Conservation (phyloP, 2,329 filamentous ascomycete genomes). For the Sporothrix protearum region DNA sequence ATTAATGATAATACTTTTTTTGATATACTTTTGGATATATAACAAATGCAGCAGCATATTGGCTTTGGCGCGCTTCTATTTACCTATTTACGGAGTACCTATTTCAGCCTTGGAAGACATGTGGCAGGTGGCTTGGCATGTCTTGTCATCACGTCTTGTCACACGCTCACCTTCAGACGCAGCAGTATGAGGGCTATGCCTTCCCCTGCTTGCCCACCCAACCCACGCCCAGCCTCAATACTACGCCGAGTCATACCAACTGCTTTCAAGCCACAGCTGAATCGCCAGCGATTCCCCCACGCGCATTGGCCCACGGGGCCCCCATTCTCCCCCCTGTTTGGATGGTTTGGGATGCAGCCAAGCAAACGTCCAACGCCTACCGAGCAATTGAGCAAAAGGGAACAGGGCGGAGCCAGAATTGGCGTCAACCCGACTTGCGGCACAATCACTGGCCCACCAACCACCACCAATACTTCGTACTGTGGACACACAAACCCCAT, state of each 20-base stretch:
- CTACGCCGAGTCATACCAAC: neutral
- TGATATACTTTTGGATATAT: neutral
- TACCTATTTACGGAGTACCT: neutral
- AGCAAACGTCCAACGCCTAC: slow-evolving; percentile 1
- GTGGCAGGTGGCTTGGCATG: neutral
- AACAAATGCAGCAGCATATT: neutral
- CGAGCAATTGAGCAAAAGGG: neutral
- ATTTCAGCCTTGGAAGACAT: neutral
- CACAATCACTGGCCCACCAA: slow-evolving; percentile 1
- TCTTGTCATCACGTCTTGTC: neutral
- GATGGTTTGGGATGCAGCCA: neutral
- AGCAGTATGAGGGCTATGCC: neutral
- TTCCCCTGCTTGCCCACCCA: neutral
- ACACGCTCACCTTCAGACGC: neutral
- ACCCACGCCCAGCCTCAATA: neutral
- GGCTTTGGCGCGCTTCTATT: neutral
- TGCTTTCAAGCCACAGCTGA: slow-evolving; percentile 4
- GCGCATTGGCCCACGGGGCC: slow-evolving; percentile 14
- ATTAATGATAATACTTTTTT: neutral
- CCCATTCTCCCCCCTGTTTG: neutral
- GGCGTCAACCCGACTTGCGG: slow-evolving; percentile 1
- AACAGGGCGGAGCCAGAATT: neutral
- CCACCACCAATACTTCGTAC: too few relatives aligned
- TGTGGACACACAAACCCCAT: slow-evolving; percentile 10
- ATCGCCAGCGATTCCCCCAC: slow-evolving; percentile 17